Evolutionary conservation across 2,329 filamentous ascomycete species (phyloP), one percentile per base, ranked within the genome.

Genomic region (Diaporthe batatas): DNA sequence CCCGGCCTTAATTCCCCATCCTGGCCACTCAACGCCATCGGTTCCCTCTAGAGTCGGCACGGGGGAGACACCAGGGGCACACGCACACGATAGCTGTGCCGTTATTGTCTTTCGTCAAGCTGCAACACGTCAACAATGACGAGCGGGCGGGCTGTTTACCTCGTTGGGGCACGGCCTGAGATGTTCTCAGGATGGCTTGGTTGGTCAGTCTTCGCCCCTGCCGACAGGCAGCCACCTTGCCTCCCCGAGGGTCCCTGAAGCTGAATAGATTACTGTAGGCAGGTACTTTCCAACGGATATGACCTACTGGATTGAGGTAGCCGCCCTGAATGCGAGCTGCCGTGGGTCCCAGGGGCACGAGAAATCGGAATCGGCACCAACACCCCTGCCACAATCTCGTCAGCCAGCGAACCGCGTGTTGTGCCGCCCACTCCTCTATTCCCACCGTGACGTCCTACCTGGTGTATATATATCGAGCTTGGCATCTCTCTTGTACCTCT

Each of bases 301-400:
- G 11, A 23, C 34, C n/a, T 25, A 47, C 44, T 21, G 44, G 21
- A 54, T 70, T 55, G 16, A 70, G 55, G 32, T 32, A 62, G 42
- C 55, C 47, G 55, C 42, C 55, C 32, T n/a, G 7, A 6, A 47
- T 32, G 18, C 44, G 53, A 3, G 47, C 44, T 59, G 51, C 44
- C 55, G 68, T 70, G 68, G 68, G 53, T 62, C 68, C 47, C 39
- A 36, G 68, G 68, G 68, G 51, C 32, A n/a, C 14, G 29, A 21
- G 54, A 70, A 59, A 62, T 70, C 68, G 68, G 68, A 62, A 62
- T 39, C 42, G 68, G 68, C 54, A 70, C 39, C 29, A 55, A 32
- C 29, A 34, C 42, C 42, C 54, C 47, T 57, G n/a, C 68, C 36
- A 49, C n/a, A 49, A 51, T 62, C 55, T 70, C 68, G 54, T 70